phyloP scores from a whole-genome alignment of 2,329 filamentous ascomycete species.

The Huntiella abstrusa region DNA sequence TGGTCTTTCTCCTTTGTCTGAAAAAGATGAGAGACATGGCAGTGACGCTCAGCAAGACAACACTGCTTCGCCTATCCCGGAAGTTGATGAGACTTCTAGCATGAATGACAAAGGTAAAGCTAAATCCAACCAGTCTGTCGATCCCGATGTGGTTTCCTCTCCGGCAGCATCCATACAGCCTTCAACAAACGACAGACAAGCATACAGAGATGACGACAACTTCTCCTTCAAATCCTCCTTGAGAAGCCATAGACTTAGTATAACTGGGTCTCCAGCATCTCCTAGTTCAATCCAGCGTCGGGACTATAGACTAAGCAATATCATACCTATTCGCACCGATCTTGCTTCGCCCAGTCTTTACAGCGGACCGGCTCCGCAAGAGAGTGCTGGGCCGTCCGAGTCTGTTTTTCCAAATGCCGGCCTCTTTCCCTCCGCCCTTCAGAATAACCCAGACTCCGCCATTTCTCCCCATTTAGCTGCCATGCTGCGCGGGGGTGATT shows the following conservation, averaged over 20 bases:
- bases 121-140: no score
- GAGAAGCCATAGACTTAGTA: neutral
- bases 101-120: no score
- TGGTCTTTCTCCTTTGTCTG: no score
- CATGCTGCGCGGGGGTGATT: constrained; percentile 2
- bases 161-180: no score
- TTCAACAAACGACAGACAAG: no score
- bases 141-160: no score
- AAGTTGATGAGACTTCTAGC: no score
- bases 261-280: neutral
- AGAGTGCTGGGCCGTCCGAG: constrained; percentile 2
- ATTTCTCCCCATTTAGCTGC: neutral
- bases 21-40: no score
- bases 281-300: neutral
- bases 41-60: no score
- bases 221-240: neutral
- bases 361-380: neutral
- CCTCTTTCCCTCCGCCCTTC: neutral
- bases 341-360: neutral
- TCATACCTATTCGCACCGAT: constrained; percentile 7
- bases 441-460: neutral
- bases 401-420: neutral
- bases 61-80: no score
- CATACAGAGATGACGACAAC: neutral
- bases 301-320: neutral